phyloP scores from a whole-genome alignment of 495 filamentous ascomycete species.

The Daldinia loculata region DNA sequence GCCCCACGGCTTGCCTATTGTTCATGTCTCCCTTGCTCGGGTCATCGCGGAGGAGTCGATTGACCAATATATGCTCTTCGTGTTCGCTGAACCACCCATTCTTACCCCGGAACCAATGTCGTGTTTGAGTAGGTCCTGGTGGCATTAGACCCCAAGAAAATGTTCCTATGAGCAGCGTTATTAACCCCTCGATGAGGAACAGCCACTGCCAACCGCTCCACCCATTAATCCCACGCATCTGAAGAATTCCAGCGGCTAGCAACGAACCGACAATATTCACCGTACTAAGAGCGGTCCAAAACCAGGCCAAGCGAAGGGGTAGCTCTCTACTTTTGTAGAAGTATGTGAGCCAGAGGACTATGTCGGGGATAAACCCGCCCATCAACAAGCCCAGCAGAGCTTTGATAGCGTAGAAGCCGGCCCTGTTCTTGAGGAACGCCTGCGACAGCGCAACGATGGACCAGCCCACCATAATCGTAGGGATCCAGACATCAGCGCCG shows the following conservation, averaged over 20 bases:
- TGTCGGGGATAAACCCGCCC: conserved; percentile 62
- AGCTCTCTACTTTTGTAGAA: conserved; percentile 63
- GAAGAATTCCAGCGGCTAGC: conserved; percentile 60
- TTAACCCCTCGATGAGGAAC: conserved; percentile 64
- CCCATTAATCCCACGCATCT: conserved; percentile 59
- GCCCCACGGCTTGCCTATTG: conserved; percentile 62
- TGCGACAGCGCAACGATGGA: conserved; percentile 53
- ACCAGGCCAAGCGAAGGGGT: conserved; percentile 58
- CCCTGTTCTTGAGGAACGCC: conserved; percentile 48
- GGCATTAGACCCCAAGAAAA: conserved; percentile 65
- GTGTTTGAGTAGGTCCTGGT: conserved; percentile 58
- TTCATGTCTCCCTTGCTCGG: conserved; percentile 72
- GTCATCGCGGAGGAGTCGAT: conserved; percentile 70
- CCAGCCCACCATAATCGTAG: conserved; percentile 58
- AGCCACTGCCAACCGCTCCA: conserved; percentile 62
- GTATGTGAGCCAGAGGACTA: conserved; percentile 63
- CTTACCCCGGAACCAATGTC: conserved; percentile 62
- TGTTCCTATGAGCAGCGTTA: conserved; percentile 63
- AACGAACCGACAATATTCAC: conserved; percentile 60
- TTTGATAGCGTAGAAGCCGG: conserved; percentile 54
- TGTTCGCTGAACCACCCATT: conserved; percentile 68
- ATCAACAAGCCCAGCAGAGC: conserved; percentile 57
- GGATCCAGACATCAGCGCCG: conserved; percentile 60
- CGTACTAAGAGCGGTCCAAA: conserved; percentile 59
- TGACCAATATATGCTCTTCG: conserved; percentile 68